Percentiles rank a stretch among this genome's conserved stretches.
phyloP scores from a whole-genome alignment of 495 filamentous ascomycete species.

The Penicillium cataractarum region DNA sequence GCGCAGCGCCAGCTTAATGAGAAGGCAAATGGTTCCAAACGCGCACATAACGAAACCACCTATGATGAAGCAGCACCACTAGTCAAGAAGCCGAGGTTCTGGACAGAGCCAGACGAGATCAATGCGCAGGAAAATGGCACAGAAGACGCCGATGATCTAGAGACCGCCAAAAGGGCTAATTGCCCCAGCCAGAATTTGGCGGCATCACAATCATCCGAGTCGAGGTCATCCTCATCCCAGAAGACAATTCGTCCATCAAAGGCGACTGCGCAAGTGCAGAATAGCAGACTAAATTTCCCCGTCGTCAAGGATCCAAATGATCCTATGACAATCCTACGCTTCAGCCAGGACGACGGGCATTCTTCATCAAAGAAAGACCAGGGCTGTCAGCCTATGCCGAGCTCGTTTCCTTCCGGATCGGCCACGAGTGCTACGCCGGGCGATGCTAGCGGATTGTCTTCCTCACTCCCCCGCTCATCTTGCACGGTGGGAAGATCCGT shows the following conservation, averaged over 20 bases:
- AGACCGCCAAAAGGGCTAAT: not conserved
- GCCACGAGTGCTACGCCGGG: conserved; percentile 10
- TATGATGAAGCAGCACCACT: not conserved
- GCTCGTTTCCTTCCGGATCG: conserved; percentile 21
- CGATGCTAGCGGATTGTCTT: conserved; percentile 13
- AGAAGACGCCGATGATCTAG: not conserved
- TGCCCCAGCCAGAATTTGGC: not conserved
- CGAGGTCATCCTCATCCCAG: conserved; percentile 33
- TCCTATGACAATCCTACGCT: conserved; percentile 61
- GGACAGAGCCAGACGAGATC: not conserved
- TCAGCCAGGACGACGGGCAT: conserved; percentile 65
- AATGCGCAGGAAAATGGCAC: not conserved
- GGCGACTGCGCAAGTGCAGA: conserved; percentile 22
- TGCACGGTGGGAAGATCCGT: conserved; percentile 20
- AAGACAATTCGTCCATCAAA: conserved; percentile 31
- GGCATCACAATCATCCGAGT: conserved; percentile 19
- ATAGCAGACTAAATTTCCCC: conserved; percentile 61
- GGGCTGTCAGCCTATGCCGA: conserved; percentile 27
- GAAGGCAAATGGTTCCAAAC: conserved; percentile 13
- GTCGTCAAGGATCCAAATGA: conserved; percentile 81
- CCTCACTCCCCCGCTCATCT: conserved; percentile 28
- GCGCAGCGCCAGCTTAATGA: not conserved
- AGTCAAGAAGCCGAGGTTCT: conserved; percentile 38
- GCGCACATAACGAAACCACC: conserved; percentile 8
- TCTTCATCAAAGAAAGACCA: conserved; percentile 42